Evolutionary conservation across 139 green algal species (phyloP).

Genomic region (Tetradesmus obliquus): DNA sequence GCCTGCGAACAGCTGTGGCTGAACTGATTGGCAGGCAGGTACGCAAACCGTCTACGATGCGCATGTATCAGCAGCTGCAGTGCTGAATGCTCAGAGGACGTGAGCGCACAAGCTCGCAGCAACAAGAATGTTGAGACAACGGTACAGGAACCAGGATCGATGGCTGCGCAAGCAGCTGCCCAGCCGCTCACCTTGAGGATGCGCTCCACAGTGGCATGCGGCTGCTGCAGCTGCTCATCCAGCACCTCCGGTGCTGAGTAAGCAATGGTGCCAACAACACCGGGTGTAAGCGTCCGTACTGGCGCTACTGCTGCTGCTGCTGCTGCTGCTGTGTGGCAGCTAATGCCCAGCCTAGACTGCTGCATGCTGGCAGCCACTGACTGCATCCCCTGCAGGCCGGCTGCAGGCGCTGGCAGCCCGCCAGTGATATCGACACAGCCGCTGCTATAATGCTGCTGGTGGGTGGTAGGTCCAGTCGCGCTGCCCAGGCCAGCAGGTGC

Average conservation of each 20-base stretch:
- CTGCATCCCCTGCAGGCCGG: not conserved
- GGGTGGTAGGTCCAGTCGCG: not conserved
- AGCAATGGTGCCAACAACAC: conserved; percentile 57
- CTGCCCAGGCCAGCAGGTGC: not conserved
- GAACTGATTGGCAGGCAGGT: too few relatives aligned
- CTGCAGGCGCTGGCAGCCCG: not conserved
- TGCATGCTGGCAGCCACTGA: not conserved
- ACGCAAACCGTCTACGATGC: too few relatives aligned
- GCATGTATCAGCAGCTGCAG: too few relatives aligned
- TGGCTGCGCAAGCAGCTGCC: too few relatives aligned
- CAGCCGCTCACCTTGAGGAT: conserved; percentile 46
- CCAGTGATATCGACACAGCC: not conserved
- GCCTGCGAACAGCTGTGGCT: too few relatives aligned
- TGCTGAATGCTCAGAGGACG: too few relatives aligned
- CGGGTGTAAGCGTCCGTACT: conserved; percentile 53
- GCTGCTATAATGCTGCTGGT: not conserved
- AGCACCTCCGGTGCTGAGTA: conserved; percentile 68
- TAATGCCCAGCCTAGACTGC: not conserved
- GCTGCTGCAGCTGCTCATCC: conserved; percentile 55
- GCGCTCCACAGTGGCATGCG: conserved; percentile 14
- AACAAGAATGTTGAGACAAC: too few relatives aligned
- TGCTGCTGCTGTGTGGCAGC: not conserved
- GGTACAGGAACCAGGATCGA: too few relatives aligned
- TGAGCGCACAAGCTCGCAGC: too few relatives aligned
- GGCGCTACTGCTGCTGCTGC: not conserved